Evolutionary conservation across 768 basidiomycete genomes (phyloP).

Genomic region (Tricholomella constricta): DNA sequence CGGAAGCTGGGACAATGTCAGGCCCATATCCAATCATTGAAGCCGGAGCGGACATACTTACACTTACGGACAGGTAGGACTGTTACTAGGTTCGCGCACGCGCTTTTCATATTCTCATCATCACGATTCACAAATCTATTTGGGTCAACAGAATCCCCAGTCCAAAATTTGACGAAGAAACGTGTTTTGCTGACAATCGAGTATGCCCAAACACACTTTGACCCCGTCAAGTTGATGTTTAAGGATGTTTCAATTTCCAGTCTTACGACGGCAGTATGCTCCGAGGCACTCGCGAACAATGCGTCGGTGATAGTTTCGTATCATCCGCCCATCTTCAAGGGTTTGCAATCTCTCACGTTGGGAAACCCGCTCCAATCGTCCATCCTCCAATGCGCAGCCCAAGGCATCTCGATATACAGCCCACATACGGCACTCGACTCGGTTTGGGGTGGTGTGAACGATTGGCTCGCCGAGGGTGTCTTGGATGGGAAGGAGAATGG

Average conservation of each 20-base stretch:
- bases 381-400: slow-evolving; percentile 76
- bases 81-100: slow-evolving; percentile 60
- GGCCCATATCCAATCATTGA: slow-evolving; percentile 27
- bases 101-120: neutral
- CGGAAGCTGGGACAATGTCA: slow-evolving; percentile 93
- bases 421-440: slow-evolving; percentile 90
- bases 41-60: slow-evolving; percentile 5
- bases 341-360: slow-evolving; percentile 75
- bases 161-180: slow-evolving; percentile 45
- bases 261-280: slow-evolving; percentile 68
- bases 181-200: slow-evolving; percentile 71
- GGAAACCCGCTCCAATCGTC: slow-evolving; percentile 77
- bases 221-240: neutral
- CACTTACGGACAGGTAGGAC: slow-evolving; percentile 55
- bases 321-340: slow-evolving; percentile 83
- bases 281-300: slow-evolving; percentile 63
- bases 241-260: slow-evolving; percentile 40
- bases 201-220: slow-evolving; percentile 35
- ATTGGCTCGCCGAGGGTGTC: slow-evolving; percentile 74
- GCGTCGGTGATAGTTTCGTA: slow-evolving; percentile 77
- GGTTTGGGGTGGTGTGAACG: slow-evolving; percentile 85
- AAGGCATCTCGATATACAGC: slow-evolving; percentile 83
- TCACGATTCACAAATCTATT: slow-evolving; percentile 2
- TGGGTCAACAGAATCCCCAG: slow-evolving; percentile 51
- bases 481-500: slow-evolving; percentile 40